Conservation (phyloP, 495 filamentous ascomycete genomes). For the Xylona heveae region DNA sequence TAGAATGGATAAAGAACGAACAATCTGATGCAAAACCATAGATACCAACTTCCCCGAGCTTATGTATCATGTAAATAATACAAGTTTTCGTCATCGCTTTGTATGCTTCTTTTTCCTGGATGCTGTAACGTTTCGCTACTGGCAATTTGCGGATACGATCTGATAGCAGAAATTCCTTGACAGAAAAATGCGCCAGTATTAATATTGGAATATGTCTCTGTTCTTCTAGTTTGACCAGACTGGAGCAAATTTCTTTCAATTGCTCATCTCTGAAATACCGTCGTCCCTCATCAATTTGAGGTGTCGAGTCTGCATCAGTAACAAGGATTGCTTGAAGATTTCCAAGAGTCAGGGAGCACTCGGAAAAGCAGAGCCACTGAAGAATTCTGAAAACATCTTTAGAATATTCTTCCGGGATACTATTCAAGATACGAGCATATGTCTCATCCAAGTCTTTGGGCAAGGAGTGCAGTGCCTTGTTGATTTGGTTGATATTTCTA, state of each 20-base stretch:
- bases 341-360: conserved; percentile 6
- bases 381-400: conserved; percentile 7
- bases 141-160: conserved; percentile 3
- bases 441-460: conserved; percentile 11
- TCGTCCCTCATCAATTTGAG: conserved; percentile 5
- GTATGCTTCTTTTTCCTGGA: conserved; percentile 2
- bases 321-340: conserved; percentile 8
- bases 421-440: conserved; percentile 10
- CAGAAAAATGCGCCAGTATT: conserved; percentile 11
- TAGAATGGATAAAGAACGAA: too few species aligned
- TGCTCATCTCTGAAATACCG: conserved; percentile 4
- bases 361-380: conserved; percentile 9
- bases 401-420: conserved; percentile 4
- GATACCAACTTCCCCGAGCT: too few species aligned
- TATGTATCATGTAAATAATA: conserved; percentile 5
- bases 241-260: conserved; percentile 6
- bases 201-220: conserved; percentile 1
- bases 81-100: conserved; percentile 6
- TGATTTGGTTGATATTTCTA: conserved; percentile 2
- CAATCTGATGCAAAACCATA: conserved; percentile 6
- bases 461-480: conserved; percentile 6
- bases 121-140: conserved; percentile 3
- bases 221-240: conserved; percentile 6
- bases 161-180: conserved; percentile 12
- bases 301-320: conserved; percentile 2